Conservation (phyloP, 2,329 filamentous ascomycete genomes). For the Clarireedia sp. region DNA sequence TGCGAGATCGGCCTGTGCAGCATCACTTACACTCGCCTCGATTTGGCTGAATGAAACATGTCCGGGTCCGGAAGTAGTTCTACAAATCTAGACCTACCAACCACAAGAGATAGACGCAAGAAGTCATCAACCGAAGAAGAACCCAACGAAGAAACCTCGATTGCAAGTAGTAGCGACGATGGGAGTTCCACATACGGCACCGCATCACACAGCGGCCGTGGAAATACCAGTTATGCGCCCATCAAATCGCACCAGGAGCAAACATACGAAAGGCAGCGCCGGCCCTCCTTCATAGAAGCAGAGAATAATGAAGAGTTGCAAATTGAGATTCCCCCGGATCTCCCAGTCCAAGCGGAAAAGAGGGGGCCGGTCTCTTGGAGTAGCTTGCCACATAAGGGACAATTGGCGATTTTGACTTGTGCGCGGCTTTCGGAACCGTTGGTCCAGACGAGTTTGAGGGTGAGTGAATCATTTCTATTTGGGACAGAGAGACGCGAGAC, state of each 20-base stretch:
- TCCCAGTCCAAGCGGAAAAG: slow-evolving; percentile 15
- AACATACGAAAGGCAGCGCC: background rate
- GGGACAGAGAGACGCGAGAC: too few species aligned
- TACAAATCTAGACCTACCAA: background rate
- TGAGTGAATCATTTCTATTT: background rate
- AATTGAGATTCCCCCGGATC: slow-evolving; percentile 14
- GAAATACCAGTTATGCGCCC: background rate
- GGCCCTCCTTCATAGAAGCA: slow-evolving; percentile 19
- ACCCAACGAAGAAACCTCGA: background rate
- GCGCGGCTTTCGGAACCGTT: slow-evolving; percentile 77
- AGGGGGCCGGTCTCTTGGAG: slow-evolving; percentile 52
- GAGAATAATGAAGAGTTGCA: slow-evolving; percentile 25
- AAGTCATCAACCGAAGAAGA: background rate
- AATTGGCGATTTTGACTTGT: slow-evolving; percentile 70
- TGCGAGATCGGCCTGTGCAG: too few species aligned
- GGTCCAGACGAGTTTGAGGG: slow-evolving; percentile 57
- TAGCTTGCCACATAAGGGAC: slow-evolving; percentile 69
- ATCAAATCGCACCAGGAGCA: slow-evolving; percentile 1
- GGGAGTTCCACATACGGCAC: slow-evolving; percentile 5
- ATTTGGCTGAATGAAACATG: too few species aligned
- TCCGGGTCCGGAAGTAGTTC: background rate
- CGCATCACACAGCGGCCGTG: background rate
- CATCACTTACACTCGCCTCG: too few species aligned
- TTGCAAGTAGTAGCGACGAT: background rate
- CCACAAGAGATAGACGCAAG: background rate